Base-by-base conservation (phyloP, 1,139 yeast genomes). In the Candida freyschussii region DNA sequence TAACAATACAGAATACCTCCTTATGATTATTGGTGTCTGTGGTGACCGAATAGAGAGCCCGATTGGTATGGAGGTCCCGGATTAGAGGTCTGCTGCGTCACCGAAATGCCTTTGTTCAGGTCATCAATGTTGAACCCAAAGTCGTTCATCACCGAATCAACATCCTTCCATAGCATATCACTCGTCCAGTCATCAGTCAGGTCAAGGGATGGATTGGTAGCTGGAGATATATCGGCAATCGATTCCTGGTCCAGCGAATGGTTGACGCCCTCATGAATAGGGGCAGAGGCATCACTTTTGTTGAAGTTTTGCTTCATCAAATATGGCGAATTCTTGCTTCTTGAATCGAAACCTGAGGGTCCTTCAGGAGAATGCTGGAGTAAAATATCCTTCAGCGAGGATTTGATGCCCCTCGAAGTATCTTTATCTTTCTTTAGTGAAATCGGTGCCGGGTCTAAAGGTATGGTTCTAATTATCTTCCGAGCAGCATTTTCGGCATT, bases 111-210 rank as follows among this genome's bases (percentile, higher is more conserved):
- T 27, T 33, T 33, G 16, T 33, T 34, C 21, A 39, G 21, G 32
- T 67, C 65, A 31, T 62, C 67, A 5, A 74, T 67, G 34, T 82
- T 85, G 63, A 89, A 87, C 9, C 96, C 97, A 61, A 87, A 87
- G 53, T 87, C 96, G 48, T 84, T 84, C 96, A 89, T 86, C 39
- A 89, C 84, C 33, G 84, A 69, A 45, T 86, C 95, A 17, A 89
- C 94, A 52, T 89, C 95, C 52, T 81, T 82, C 89, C 95, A 86
- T 11, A 86, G 71, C 48, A 79, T 59, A 38, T 82, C 95, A 22
- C 79, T 75, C 30, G 75, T 77, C 71, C 80, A 70, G 29, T 60
- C 62, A 33, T 63, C 69, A 52, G 59, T 54, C 27, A 60, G 31
- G 42, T 49, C 40, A 41, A 52, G 29, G 23, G 55, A 36, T 25